Percentiles rank a stretch among this genome's conserved stretches.
phyloP scores from a whole-genome alignment of 352 stramenopile genomes.

The Globisporangium abappressorium region DNA sequence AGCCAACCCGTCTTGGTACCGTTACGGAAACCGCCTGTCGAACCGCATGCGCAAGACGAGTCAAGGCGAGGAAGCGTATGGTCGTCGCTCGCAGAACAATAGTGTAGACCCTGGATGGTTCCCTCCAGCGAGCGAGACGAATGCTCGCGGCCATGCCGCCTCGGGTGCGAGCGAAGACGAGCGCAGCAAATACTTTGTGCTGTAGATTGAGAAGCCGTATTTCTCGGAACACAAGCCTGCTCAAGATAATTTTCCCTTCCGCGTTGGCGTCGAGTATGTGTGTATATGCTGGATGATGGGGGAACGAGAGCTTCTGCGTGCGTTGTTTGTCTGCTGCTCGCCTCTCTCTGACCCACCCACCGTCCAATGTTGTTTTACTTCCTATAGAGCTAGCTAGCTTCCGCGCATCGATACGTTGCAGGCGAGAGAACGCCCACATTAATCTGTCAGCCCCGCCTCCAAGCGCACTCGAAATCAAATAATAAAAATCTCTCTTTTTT shows the following conservation, averaged over 20 bases:
- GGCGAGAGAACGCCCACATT: neutral
- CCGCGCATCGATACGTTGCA: neutral
- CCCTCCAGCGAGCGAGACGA: slow-evolving; percentile 16
- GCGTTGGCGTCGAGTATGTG: slow-evolving; percentile 6
- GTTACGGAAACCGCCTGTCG: slow-evolving; percentile 73
- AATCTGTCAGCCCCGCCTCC: neutral
- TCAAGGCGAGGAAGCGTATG: slow-evolving; percentile 41
- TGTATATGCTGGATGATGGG: slow-evolving; percentile 1
- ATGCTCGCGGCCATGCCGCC: slow-evolving; percentile 33
- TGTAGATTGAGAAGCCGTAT: slow-evolving; percentile 35
- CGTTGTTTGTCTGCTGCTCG: neutral
- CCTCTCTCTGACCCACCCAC: neutral
- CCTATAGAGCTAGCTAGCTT: slow-evolving; percentile 4
- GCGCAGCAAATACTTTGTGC: slow-evolving; percentile 82
- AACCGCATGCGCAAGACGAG: slow-evolving; percentile 62
- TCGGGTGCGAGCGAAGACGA: slow-evolving; percentile 63
- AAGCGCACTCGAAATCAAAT: slow-evolving; percentile 2
- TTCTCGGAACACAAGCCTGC: neutral
- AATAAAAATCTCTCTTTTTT: slow-evolving; percentile 4
- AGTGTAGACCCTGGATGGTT: slow-evolving; percentile 53
- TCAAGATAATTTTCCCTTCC: neutral
- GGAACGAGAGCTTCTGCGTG: neutral
- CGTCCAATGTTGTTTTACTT: neutral
- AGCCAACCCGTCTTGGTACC: slow-evolving; percentile 64
- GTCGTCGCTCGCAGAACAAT: slow-evolving; percentile 65